Percentiles rank a stretch among this genome's conserved stretches.
Evolutionary conservation across 2,329 filamentous ascomycete species (phyloP).

Genomic region (Penicillium sp.): DNA sequence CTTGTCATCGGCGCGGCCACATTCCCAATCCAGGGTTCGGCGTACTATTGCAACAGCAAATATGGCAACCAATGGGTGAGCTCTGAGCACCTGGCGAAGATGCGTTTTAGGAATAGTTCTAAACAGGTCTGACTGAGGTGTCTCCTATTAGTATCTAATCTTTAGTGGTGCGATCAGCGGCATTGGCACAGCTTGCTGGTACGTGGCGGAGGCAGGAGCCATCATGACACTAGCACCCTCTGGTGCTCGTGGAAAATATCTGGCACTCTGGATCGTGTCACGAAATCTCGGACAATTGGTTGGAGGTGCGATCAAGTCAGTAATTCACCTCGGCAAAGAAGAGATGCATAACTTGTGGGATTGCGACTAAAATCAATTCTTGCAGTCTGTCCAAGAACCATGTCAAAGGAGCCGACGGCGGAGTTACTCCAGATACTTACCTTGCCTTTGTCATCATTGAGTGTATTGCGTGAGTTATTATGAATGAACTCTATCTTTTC

Average conservation of each 20-base stretch:
- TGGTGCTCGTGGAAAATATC: slow-evolving; percentile 52
- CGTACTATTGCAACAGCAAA: slow-evolving; percentile 55
- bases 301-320: slow-evolving; percentile 52
- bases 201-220: slow-evolving; percentile 54
- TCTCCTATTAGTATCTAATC: slow-evolving; percentile 43
- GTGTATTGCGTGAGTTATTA: slow-evolving; percentile 44
- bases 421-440: slow-evolving; percentile 52
- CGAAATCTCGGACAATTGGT: slow-evolving; percentile 54
- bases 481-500: no score
- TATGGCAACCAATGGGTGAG: slow-evolving; percentile 55
- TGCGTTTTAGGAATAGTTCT: no score
- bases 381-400: slow-evolving; percentile 45
- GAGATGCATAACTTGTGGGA: not conserved
- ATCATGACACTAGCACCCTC: slow-evolving; percentile 56
- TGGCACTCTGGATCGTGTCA: slow-evolving; percentile 54
- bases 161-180: slow-evolving; percentile 45
- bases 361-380: not conserved
- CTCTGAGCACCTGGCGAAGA: slow-evolving; percentile 2
- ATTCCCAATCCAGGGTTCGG: slow-evolving; percentile 53
- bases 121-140: not conserved
- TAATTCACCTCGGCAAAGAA: not conserved
- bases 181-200: slow-evolving; percentile 53
- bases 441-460: slow-evolving; percentile 55
- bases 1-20: slow-evolving; percentile 48
- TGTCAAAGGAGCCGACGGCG: slow-evolving; percentile 41